A percentile compares a stretch with the other conserved stretches of the same genome.
Evolutionary conservation across 805 yeast species (phyloP).

Genomic region (Wickerhamomyces chambardii): DNA sequence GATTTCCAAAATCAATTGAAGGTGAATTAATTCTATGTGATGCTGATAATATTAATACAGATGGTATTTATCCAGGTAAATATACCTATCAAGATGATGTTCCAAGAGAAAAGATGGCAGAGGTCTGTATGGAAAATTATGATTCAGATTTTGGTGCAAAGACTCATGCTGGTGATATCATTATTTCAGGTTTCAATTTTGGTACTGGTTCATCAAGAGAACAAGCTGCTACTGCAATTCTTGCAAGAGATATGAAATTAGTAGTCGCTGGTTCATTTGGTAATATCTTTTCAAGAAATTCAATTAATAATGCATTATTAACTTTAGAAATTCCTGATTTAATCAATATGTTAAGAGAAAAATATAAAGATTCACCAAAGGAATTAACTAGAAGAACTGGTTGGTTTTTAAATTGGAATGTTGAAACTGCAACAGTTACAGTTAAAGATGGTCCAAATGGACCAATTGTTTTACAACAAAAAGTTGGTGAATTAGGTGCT

Average conservation of each 20-base stretch:
- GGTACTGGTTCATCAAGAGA: constrained; percentile 99
- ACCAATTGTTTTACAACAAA: constrained; percentile 61
- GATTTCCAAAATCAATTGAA: constrained; percentile 81
- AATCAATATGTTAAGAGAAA: constrained; percentile 66
- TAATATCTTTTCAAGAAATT: constrained; percentile 91
- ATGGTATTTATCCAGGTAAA: constrained; percentile 98
- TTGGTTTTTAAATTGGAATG: constrained; percentile 90
- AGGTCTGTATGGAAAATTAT: constrained; percentile 99
- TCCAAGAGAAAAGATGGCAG: constrained; percentile 91
- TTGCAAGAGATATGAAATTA: constrained; percentile 87
- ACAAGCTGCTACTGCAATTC: constrained; percentile 97
- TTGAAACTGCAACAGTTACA: constrained; percentile 70
- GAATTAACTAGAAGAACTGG: constrained; percentile 94
- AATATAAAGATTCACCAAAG: constrained; percentile 40
- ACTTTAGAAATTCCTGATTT: constrained; percentile 91
- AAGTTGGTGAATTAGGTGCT: constrained; percentile 93
- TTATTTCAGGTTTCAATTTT: constrained; percentile 88
- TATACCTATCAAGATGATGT: constrained; percentile 98
- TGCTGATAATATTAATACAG: constrained; percentile 95
- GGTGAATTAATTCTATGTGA: constrained; percentile 96
- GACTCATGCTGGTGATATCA: constrained; percentile 81
- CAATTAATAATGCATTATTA: constrained; percentile 91
- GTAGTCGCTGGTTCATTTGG: constrained; percentile 98
- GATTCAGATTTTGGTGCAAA: constrained; percentile 81
- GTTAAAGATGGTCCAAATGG: constrained; percentile 56